Evolutionary conservation across 2,329 filamentous ascomycete species (phyloP).

Genomic region (Fusarium kyushuense): DNA sequence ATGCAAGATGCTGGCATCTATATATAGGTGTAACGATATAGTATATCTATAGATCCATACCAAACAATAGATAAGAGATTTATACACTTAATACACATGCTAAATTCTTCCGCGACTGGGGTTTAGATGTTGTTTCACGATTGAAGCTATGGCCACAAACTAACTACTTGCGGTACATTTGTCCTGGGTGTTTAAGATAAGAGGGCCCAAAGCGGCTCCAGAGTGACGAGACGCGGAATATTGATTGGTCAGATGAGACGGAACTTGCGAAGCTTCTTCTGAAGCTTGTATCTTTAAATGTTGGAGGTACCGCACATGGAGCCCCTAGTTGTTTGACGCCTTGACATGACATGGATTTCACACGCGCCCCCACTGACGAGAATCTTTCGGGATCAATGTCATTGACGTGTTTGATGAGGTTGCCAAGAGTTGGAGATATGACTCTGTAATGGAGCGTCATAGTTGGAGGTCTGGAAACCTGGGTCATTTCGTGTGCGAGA

Average conservation of each 20-base stretch:
- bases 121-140: background rate
- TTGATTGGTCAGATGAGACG: background rate
- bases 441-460: background rate
- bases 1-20: background rate
- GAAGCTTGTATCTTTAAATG: background rate
- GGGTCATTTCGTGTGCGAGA: rapidly evolving
- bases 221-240: background rate
- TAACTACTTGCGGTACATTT: background rate
- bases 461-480: background rate
- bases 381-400: background rate
- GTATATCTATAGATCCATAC: background rate
- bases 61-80: constrained; percentile 1
- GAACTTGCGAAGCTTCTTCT: background rate
- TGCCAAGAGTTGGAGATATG: background rate
- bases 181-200: background rate
- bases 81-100: background rate
- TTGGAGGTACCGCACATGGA: background rate
- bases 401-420: background rate
- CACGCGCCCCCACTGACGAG: background rate
- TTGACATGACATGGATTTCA: background rate
- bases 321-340: background rate
- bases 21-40: background rate
- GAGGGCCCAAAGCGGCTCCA: background rate
- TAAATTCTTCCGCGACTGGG: background rate
- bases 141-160: background rate